Conservation (phyloP, 2,329 filamentous ascomycete species). For the Talaromyces sp. region DNA sequence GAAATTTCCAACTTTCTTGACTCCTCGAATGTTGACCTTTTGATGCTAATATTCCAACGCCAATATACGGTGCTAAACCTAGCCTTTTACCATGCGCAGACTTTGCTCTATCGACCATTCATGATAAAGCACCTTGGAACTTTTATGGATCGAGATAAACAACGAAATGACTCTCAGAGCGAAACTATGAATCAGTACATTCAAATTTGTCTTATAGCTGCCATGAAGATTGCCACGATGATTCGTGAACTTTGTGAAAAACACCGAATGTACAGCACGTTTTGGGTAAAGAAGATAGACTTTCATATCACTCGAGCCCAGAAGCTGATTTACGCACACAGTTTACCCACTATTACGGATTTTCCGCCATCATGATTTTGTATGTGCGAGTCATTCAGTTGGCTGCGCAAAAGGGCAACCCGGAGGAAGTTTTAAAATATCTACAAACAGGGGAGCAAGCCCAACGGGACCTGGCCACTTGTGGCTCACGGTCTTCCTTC, state of each 20-base stretch:
- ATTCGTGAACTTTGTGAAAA: constrained; percentile 37
- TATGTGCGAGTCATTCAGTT: constrained; percentile 44
- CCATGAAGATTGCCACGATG: constrained; percentile 35
- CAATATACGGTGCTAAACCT: constrained; percentile 33
- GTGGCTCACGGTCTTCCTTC: constrained; percentile 37
- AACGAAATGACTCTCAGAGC: constrained; percentile 9
- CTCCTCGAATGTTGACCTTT: constrained; percentile 26
- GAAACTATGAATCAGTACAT: constrained; percentile 21
- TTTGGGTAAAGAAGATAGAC: constrained; percentile 36
- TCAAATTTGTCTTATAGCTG: constrained; percentile 34
- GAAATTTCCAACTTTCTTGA: constrained; percentile 31
- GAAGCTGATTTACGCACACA: neutral
- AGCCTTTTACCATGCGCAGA: constrained; percentile 31
- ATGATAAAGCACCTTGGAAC: constrained; percentile 18
- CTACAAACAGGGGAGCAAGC: constrained; percentile 37
- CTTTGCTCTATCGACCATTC: constrained; percentile 31
- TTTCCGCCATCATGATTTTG: constrained; percentile 42
- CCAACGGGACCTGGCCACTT: constrained; percentile 36
- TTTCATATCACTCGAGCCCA: constrained; percentile 15
- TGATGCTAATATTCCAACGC: constrained; percentile 46
- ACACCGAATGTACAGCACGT: constrained; percentile 36
- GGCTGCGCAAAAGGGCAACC: constrained; percentile 20
- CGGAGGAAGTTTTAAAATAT: constrained; percentile 15
- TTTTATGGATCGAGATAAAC: constrained; percentile 9
- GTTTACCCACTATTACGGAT: constrained; percentile 41